Base-by-base conservation (phyloP, 805 yeast genomes). In the Candida nanaspora region DNA sequence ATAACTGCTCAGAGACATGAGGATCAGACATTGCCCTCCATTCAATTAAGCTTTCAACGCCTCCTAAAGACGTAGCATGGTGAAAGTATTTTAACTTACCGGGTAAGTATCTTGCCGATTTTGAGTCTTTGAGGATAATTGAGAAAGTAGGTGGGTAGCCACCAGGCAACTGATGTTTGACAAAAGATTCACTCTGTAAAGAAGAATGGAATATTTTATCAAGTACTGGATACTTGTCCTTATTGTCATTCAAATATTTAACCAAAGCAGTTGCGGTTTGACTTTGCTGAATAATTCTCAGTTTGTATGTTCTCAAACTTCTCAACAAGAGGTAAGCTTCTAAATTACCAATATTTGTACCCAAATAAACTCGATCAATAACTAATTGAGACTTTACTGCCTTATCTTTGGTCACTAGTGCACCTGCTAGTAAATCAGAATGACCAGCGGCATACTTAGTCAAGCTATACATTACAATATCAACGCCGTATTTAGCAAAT, bases 391-490 rank as follows among this genome's bases (percentile, higher is more conserved):
- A 49, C 42, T 73, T 72, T 6, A 68, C 68, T 2, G 65, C 60
- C 8, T 53, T 48, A 44, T 76, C 76, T 55, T 81, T 80, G n/a
- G 84, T 79, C 16, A 80, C 77, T 16, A 88, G 62, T 11, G 82
- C 68, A 27, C 98, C 97, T 5, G 95, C 88, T 38, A 89, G 66
- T 33, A 88, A 65, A 59, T 89, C 97, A 6, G 95, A 85, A 62
- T 89, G 96, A n/a, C 98, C 97, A 31, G 95, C 96, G 54, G 87
- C 82, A 63, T 82, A 91, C 58, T 89, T 89, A 1, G 96, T 89
- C 1, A 88, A 96, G 1, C 96, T 86, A 60, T 89, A 96, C 75
- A 91, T 67, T n/a, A 91, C 79, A 48, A 87, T 63, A 59, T 91
- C 97, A 25, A 83, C 96, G 37, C 91, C 96, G 52, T 76, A 82